These are phyloP conservation scores for Chaetomidium leptoderma DNA, from an alignment of 495 filamentous ascomycete species.

Conservation along the genomic window DNA sequence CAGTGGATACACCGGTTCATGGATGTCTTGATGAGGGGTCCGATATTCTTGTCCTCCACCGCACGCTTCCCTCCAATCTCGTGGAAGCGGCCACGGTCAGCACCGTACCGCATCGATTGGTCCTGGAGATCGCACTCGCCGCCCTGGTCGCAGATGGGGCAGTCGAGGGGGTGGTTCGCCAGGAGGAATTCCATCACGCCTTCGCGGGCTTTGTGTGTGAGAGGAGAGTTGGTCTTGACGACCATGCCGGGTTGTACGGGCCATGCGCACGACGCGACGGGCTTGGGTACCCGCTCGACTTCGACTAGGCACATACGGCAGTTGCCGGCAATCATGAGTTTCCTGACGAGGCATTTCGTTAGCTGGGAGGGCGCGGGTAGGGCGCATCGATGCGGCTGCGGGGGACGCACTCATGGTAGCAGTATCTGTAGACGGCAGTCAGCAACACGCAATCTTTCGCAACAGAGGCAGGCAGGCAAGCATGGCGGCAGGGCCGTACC, in stretches of 20 bases:
- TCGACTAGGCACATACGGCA: constrained; percentile 99
- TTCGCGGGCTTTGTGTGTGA: constrained; percentile 94
- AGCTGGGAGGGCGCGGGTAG: constrained; percentile 21
- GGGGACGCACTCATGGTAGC: constrained; percentile 83
- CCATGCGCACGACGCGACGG: constrained; percentile 97
- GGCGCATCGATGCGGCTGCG: constrained; percentile 14
- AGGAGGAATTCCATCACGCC: constrained; percentile 98
- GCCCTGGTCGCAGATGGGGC: constrained; percentile 96
- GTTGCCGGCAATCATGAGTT: constrained; percentile 97
- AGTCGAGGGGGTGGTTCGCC: constrained; percentile 95
- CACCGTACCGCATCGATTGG: constrained; percentile 97
- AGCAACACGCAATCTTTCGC: constrained; percentile 34
- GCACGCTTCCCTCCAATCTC: constrained; percentile 92
- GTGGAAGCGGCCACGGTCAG: constrained; percentile 93
- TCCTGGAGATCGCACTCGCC: constrained; percentile 98
- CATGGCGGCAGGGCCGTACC: constrained; percentile 42
- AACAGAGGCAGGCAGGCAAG: background rate
- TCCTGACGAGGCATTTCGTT: constrained; percentile 52
- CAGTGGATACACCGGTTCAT: constrained; percentile 99
- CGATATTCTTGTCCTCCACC: constrained; percentile 98
- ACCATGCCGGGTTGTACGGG: constrained; percentile 98
- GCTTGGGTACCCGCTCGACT: constrained; percentile 92
- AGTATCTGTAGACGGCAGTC: constrained; percentile 73
- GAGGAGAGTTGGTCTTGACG: constrained; percentile 93
- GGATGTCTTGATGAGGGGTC: constrained; percentile 98